Percentiles rank a stretch among this genome's conserved stretches.
These are phyloP conservation scores for Cadophora malorum DNA, from an alignment of 2,329 filamentous ascomycete species.

Conservation along the genomic window DNA sequence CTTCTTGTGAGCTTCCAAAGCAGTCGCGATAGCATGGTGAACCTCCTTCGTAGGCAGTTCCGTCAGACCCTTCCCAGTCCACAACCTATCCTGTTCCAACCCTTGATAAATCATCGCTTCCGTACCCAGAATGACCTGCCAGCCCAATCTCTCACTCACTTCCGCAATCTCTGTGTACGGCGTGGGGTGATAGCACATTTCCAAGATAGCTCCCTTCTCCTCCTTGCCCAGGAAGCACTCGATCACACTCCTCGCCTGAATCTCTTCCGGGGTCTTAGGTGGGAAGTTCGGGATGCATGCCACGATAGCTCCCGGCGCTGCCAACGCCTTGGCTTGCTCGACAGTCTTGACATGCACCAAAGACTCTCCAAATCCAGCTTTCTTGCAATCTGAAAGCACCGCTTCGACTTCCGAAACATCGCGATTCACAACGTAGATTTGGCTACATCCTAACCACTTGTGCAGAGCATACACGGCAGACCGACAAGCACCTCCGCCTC, in stretches of 20 bases:
- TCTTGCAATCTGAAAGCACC: slow-evolving; percentile 31
- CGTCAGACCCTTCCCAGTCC: slow-evolving; percentile 32
- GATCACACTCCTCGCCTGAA: slow-evolving; percentile 34
- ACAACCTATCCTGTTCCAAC: slow-evolving; percentile 36
- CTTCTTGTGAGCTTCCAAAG: slow-evolving; percentile 29
- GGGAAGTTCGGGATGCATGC: slow-evolving; percentile 36
- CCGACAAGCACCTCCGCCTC: slow-evolving; percentile 75
- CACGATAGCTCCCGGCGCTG: slow-evolving; percentile 31
- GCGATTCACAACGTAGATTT: slow-evolving; percentile 38
- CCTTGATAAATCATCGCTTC: slow-evolving; percentile 42
- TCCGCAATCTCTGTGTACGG: slow-evolving; percentile 34
- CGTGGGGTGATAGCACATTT: slow-evolving; percentile 40
- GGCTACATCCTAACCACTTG: slow-evolving; percentile 29
- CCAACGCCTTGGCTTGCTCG: slow-evolving; percentile 29
- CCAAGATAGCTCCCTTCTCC: slow-evolving; percentile 37
- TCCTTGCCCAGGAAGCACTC: slow-evolving; percentile 33
- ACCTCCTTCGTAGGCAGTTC: slow-evolving; percentile 34
- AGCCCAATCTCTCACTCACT: slow-evolving; percentile 30
- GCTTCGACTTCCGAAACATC: slow-evolving; percentile 33
- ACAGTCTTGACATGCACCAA: slow-evolving; percentile 34
- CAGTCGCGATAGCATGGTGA: slow-evolving; percentile 33
- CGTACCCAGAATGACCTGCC: slow-evolving; percentile 37
- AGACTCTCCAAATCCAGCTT: slow-evolving; percentile 31
- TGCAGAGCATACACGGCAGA: slow-evolving; percentile 71
- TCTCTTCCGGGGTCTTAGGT: slow-evolving; percentile 33